Percentiles rank a stretch among this genome's conserved stretches.
phyloP scores from a whole-genome alignment of 306 rosid species.

The Luffa acutangula region DNA sequence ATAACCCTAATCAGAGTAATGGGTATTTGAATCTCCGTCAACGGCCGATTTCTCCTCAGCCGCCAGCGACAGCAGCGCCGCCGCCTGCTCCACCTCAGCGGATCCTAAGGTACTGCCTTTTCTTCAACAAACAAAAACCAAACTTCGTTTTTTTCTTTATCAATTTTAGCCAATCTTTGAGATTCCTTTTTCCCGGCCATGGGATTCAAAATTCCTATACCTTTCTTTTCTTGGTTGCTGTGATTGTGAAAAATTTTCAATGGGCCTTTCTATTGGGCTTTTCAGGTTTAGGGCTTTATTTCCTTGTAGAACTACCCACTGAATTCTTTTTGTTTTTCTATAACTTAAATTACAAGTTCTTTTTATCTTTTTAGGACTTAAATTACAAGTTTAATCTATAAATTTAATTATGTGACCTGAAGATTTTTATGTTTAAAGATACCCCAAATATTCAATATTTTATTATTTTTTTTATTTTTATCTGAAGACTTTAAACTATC shows the following conservation, averaged over 20 bases:
- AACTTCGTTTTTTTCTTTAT: background rate
- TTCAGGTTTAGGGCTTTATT: background rate
- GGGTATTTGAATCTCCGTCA: constrained; percentile 16
- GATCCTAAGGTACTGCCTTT: background rate
- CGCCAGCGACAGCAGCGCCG: background rate
- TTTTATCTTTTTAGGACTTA: too few species aligned
- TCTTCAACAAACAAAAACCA: background rate
- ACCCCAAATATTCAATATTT: too few species aligned
- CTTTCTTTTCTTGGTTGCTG: too few species aligned
- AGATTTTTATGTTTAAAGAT: too few species aligned
- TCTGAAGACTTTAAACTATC: too few species aligned
- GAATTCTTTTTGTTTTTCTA: background rate
- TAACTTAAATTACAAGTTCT: too few species aligned
- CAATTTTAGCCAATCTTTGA: background rate
- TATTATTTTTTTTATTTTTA: too few species aligned
- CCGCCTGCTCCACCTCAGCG: constrained; percentile 1
- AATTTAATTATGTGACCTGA: too few species aligned
- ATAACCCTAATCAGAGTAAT: constrained; percentile 23
- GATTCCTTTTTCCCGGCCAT: background rate
- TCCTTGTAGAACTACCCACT: background rate
- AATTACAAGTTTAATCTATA: too few species aligned
- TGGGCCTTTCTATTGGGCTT: background rate
- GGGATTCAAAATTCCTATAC: background rate
- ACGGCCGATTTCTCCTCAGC: constrained; percentile 4
- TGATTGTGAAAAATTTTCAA: background rate